phyloP scores from a whole-genome alignment of 257 asterid genomes.

The Gentiana macrophylla region DNA sequence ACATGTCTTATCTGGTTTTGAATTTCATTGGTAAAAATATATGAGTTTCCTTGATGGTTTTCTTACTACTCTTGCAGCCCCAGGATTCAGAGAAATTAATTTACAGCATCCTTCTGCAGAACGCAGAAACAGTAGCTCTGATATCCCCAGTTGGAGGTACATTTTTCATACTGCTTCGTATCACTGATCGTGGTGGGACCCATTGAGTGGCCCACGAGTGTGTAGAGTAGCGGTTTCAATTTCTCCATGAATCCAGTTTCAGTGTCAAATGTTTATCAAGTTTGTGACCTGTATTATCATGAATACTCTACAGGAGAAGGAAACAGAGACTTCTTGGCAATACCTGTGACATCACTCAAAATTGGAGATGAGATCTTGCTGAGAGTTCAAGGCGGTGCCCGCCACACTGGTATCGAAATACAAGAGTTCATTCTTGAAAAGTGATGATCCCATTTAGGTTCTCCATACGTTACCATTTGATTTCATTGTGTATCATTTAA shows the following conservation, averaged over 20 bases:
- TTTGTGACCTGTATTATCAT: not conserved
- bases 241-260: not conserved
- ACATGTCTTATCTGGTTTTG: not conserved
- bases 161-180: not conserved
- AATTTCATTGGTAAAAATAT: not conserved
- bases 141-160: slow-evolving; percentile 56
- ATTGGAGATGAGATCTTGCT: slow-evolving; percentile 59
- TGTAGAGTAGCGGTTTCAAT: not conserved
- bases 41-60: not conserved
- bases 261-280: too few relatives aligned
- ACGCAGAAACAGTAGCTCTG: slow-evolving; percentile 80
- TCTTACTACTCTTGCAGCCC: slow-evolving; percentile 7
- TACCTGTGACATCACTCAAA: slow-evolving; percentile 65
- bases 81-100: slow-evolving; percentile 28
- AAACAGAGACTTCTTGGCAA: slow-evolving; percentile 25
- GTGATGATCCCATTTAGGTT: slow-evolving; percentile 14
- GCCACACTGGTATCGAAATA: slow-evolving; percentile 78
- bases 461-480: too few relatives aligned
- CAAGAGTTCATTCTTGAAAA: slow-evolving; percentile 83
- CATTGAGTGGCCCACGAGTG: too few relatives aligned
- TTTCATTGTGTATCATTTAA: too few relatives aligned
- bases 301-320: slow-evolving; percentile 21
- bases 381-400: slow-evolving; percentile 70
- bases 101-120: slow-evolving; percentile 70
- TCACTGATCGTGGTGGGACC: too few relatives aligned